Percentiles rank a stretch among this genome's conserved stretches.
Evolutionary conservation across 768 basidiomycete genomes (phyloP).

Genomic region (Hericium coralloides): DNA sequence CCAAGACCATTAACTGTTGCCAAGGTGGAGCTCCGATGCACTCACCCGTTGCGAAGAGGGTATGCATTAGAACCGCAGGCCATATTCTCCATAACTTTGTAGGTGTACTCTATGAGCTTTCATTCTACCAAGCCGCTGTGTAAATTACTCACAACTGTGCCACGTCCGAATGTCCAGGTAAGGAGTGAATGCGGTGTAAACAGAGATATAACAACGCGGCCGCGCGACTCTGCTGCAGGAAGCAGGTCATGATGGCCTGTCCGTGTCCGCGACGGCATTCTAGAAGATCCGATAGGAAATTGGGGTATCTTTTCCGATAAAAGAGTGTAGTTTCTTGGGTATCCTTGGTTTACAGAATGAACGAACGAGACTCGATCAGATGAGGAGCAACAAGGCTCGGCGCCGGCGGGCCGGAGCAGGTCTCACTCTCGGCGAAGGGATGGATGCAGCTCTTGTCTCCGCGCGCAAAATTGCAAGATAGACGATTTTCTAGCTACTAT

Average conservation of each 20-base stretch:
- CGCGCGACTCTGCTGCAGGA: conserved; percentile 2
- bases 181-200: conserved; percentile 6
- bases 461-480: too few species aligned
- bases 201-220: conserved; percentile 1
- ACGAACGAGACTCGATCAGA: too few species aligned
- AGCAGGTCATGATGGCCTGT: conserved; percentile 3
- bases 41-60: conserved; percentile 43
- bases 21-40: background rate
- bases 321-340: too few species aligned
- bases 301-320: too few species aligned
- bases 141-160: conserved; percentile 26
- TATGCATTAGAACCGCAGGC: conserved; percentile 58
- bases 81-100: conserved; percentile 49
- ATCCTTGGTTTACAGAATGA: too few species aligned
- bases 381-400: too few species aligned
- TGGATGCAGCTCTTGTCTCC: too few species aligned
- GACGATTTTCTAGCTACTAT: too few species aligned
- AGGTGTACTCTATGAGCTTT: background rate
- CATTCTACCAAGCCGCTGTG: too few species aligned
- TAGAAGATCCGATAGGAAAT: too few species aligned
- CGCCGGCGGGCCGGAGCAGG: too few species aligned
- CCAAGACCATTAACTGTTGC: background rate
- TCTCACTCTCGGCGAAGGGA: too few species aligned
- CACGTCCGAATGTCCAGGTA: conserved; percentile 32
- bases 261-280: background rate